A percentile compares a stretch with the other conserved stretches of the same genome.
Evolutionary conservation across 2,329 filamentous ascomycete species (phyloP).

Genomic region (Cladosporium sphaerospermum): DNA sequence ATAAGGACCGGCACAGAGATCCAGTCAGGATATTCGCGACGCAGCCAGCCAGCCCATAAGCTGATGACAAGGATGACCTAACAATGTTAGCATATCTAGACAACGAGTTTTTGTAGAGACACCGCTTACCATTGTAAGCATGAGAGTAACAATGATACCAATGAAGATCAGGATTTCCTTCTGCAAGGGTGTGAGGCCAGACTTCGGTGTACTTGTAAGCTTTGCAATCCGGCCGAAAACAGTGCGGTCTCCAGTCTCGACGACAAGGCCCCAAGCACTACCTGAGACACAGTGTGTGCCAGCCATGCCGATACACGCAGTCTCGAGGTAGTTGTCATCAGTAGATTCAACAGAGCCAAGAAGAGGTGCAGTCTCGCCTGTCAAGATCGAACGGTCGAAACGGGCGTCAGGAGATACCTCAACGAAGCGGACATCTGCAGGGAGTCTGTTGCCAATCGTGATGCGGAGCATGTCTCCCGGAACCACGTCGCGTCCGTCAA

Average conservation of each 20-base stretch:
- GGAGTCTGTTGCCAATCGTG: slow-evolving; percentile 66
- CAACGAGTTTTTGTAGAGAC: background rate
- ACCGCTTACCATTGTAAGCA: slow-evolving; percentile 53
- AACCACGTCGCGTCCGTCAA: slow-evolving; percentile 50
- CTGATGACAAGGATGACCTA: slow-evolving; percentile 43
- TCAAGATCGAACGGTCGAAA: slow-evolving; percentile 68
- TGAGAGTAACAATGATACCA: slow-evolving; percentile 60
- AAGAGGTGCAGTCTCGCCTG: slow-evolving; percentile 58
- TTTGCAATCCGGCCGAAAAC: slow-evolving; percentile 69
- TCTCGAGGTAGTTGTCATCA: slow-evolving; percentile 70
- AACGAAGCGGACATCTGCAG: slow-evolving; percentile 66
- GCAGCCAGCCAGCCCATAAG: slow-evolving; percentile 62
- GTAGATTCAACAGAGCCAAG: slow-evolving; percentile 59
- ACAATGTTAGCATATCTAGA: background rate
- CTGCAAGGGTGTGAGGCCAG: slow-evolving; percentile 62
- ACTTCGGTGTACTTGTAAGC: slow-evolving; percentile 63
- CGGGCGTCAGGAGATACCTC: slow-evolving; percentile 63
- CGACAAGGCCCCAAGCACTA: slow-evolving; percentile 59
- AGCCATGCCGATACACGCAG: slow-evolving; percentile 67
- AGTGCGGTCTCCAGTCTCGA: slow-evolving; percentile 65
- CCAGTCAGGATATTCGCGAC: slow-evolving; percentile 59
- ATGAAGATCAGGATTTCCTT: slow-evolving; percentile 70
- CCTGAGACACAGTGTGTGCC: slow-evolving; percentile 74
- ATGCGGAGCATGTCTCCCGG: slow-evolving; percentile 65
- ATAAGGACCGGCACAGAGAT: slow-evolving; percentile 68